A percentile compares a stretch with the other conserved stretches of the same genome.
These are phyloP conservation scores for Colletotrichum lupini DNA, from an alignment of 2,329 filamentous ascomycete species.

Conservation along the genomic window DNA sequence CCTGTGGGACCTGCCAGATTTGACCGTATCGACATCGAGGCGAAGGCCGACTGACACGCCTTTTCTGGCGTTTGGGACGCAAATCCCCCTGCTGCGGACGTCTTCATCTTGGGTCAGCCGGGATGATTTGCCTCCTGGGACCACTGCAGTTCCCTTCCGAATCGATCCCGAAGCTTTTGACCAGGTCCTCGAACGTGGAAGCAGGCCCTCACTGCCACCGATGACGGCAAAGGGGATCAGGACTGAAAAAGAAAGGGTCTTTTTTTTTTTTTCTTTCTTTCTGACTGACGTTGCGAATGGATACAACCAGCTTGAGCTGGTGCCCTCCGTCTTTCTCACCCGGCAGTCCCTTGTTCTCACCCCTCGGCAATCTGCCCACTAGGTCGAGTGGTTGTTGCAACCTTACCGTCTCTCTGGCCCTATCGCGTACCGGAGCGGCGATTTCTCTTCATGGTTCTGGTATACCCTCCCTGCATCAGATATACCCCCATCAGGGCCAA, in stretches of 20 bases:
- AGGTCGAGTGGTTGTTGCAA: slow-evolving; percentile 29
- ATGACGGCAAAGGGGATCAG: slow-evolving; percentile 16
- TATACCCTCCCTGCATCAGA: slow-evolving; percentile 37
- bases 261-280: neutral
- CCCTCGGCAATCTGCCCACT: slow-evolving; percentile 36
- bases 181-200: slow-evolving; percentile 11
- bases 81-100: slow-evolving; percentile 29
- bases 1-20: slow-evolving; percentile 21
- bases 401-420: slow-evolving; percentile 34
- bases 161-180: slow-evolving; percentile 25
- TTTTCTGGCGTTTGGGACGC: slow-evolving; percentile 21
- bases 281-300: slow-evolving; percentile 4
- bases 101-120: slow-evolving; percentile 19
- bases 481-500: slow-evolving; percentile 37
- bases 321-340: slow-evolving; percentile 17
- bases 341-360: slow-evolving; percentile 21
- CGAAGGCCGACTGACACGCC: slow-evolving; percentile 22
- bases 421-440: slow-evolving; percentile 32
- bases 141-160: slow-evolving; percentile 24
- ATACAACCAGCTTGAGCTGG: neutral
- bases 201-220: slow-evolving; percentile 19
- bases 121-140: slow-evolving; percentile 27
- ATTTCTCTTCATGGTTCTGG: slow-evolving; percentile 31
- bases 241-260: slow-evolving; percentile 1
- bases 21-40: slow-evolving; percentile 9